Evolutionary conservation across 2,329 filamentous ascomycete species (phyloP).

Genomic region (Aspergillus bombycis): DNA sequence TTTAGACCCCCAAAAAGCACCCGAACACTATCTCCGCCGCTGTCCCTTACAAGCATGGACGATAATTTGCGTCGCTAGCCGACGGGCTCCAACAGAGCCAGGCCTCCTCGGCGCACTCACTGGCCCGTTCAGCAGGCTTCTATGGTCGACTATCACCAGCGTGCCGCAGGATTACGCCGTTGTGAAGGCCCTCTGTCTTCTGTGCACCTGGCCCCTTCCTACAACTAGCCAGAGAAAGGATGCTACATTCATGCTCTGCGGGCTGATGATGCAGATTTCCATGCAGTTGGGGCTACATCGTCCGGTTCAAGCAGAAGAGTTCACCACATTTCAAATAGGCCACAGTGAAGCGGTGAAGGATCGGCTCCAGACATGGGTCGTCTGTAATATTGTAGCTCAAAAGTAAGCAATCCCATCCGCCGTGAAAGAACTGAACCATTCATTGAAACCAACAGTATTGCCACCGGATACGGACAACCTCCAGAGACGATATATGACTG

Average conservation of each 20-base stretch:
- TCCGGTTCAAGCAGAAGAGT: conserved; percentile 62
- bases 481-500: conserved; percentile 63
- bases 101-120: conserved; percentile 55
- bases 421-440: background rate
- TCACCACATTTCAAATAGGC: conserved; percentile 52
- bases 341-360: conserved; percentile 65
- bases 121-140: conserved; percentile 56
- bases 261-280: conserved; percentile 67
- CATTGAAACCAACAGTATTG: conserved; percentile 50
- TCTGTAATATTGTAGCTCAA: conserved; percentile 68
- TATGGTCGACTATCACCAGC: conserved; percentile 63
- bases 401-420: conserved; percentile 47
- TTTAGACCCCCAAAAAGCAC: conserved; percentile 56
- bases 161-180: conserved; percentile 65
- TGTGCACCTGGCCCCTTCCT: conserved; percentile 67
- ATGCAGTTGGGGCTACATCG: conserved; percentile 66
- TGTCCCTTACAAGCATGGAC: conserved; percentile 67
- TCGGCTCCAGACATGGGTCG: conserved; percentile 66
- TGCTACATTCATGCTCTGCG: conserved; percentile 65
- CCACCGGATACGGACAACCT: conserved; percentile 66
- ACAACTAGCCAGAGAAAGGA: conserved; percentile 64
- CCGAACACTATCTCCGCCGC: conserved; percentile 60
- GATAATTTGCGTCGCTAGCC: conserved; percentile 63
- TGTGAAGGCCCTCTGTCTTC: conserved; percentile 63
- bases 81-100: conserved; percentile 59